A percentile compares a stretch with the other conserved stretches of the same genome.
Evolutionary conservation across 768 basidiomycete genomes (phyloP).

Genomic region (Cystofilobasidium ferigula): DNA sequence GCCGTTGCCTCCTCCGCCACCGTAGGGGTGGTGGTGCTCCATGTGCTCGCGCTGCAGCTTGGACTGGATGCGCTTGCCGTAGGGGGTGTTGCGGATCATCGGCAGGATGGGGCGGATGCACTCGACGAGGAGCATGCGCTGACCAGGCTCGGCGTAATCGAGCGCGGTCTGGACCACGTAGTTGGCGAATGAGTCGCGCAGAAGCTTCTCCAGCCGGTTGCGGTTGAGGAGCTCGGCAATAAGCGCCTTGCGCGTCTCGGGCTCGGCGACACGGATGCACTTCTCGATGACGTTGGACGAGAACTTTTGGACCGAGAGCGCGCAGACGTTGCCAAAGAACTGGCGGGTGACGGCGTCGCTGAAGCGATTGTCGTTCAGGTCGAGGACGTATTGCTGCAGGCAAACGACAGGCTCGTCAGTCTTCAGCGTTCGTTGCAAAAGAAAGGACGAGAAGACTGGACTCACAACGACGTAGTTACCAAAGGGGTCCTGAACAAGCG

Average conservation of each 20-base stretch:
- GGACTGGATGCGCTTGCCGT: slow-evolving; percentile 98
- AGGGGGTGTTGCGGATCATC: slow-evolving; percentile 96
- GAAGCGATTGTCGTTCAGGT: slow-evolving; percentile 96
- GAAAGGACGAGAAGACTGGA: slow-evolving; percentile 49
- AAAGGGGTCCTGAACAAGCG: slow-evolving; percentile 87
- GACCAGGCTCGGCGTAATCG: slow-evolving; percentile 91
- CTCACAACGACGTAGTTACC: slow-evolving; percentile 39
- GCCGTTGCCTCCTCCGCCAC: slow-evolving; percentile 24
- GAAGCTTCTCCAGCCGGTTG: slow-evolving; percentile 82
- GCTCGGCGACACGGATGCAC: slow-evolving; percentile 89
- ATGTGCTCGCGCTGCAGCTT: slow-evolving; percentile 91
- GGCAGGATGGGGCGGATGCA: slow-evolving; percentile 97
- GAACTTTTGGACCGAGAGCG: slow-evolving; percentile 96
- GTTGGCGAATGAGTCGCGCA: slow-evolving; percentile 93
- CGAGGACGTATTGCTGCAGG: slow-evolving; percentile 84
- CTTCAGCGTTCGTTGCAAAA: slow-evolving; percentile 48
- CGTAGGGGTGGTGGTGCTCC: slow-evolving; percentile 41
- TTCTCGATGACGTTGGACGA: slow-evolving; percentile 99
- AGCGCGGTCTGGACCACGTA: slow-evolving; percentile 94
- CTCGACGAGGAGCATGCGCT: slow-evolving; percentile 79
- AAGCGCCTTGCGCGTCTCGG: slow-evolving; percentile 80
- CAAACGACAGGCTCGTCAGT: slow-evolving; percentile 7
- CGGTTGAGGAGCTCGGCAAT: slow-evolving; percentile 93
- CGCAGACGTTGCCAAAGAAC: slow-evolving; percentile 94
- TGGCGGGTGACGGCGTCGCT: slow-evolving; percentile 95